Evolutionary conservation across 2,329 filamentous ascomycete genomes (phyloP), one percentile per base, ranked within the genome.

Genomic region (Pseudogymnoascus pannorum): DNA sequence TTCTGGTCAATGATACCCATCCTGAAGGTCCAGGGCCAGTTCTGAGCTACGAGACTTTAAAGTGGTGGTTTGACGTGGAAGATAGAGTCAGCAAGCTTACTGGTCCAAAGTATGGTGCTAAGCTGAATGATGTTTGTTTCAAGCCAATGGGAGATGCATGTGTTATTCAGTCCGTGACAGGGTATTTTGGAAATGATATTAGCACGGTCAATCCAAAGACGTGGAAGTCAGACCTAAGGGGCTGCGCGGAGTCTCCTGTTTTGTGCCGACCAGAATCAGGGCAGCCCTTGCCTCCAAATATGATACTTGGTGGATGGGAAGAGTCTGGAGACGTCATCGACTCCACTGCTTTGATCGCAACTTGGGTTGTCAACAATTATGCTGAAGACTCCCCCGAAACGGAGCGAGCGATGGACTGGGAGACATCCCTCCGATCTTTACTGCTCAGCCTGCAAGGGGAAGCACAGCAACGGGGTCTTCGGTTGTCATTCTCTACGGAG

Each of bases 1-100:
- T 99, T 73, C 75, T 99, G 12, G 91, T 97, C 64, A 99, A 97
- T 65, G 92, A 97, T 67, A 92, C 86, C 0, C 73, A 81, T 0
- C 69, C 80, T 2, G 79, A 79, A 2, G 84, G 83, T 0, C 81
- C 86, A 2, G 86, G 88, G 0, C 89, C 91, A 0, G 91, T 97
- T 1, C 76, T 99, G 61, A 92, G 84, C 73, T 94, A 95, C 67
- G 91, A 97, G 7, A 97, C 89, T 0, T 79, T 99, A 8, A 78
- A 81, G 24, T 99, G 94, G 94, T 97, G 93, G 94, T 90, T 94
- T 71, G 89, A 87, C 64, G 87, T 97, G 1, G 94, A 99, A 72
- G 84, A 85, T 67, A 86, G 87, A 57, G 85, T 97, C 35, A 81
- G 82, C 61, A 80, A 84, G 40, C 81, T 96, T 61, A 88, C 88